Conservation (phyloP, 2,329 filamentous ascomycete genomes). For the Xylaria sp. region DNA sequence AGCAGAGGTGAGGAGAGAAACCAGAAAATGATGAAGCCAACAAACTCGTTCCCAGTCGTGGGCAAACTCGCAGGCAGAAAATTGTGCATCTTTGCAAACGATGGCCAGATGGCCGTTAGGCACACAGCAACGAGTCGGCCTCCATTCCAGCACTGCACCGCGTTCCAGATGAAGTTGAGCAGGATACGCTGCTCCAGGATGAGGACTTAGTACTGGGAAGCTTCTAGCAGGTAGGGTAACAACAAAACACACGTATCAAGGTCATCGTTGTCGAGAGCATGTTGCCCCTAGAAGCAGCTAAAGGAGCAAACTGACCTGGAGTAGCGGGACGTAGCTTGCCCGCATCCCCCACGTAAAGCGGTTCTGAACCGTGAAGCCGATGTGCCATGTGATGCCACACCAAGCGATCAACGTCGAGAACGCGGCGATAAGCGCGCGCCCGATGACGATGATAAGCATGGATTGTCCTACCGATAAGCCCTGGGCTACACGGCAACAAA, state of each 20-base stretch:
- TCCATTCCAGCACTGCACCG: conserved; percentile 48
- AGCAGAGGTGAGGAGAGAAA: conserved; percentile 51
- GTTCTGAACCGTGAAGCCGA: conserved; percentile 54
- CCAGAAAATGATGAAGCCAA: conserved; percentile 57
- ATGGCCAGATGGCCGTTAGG: conserved; percentile 50
- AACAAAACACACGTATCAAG: neutral
- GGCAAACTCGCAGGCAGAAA: conserved; percentile 45
- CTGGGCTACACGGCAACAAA: conserved; percentile 32
- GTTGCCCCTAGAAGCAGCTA: too few relatives aligned
- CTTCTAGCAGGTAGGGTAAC: too few relatives aligned
- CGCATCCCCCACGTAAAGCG: conserved; percentile 53
- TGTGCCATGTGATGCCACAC: conserved; percentile 53
- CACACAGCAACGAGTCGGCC: conserved; percentile 40
- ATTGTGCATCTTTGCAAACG: conserved; percentile 48
- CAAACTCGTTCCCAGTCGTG: conserved; percentile 46
- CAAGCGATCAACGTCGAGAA: conserved; percentile 50
- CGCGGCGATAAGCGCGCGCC: conserved; percentile 44
- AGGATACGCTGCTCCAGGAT: conserved; percentile 43
- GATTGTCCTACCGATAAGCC: conserved; percentile 51
- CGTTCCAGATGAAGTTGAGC: conserved; percentile 55
- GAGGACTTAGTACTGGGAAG: neutral
- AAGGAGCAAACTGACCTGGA: conserved; percentile 14
- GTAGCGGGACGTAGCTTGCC: conserved; percentile 50
- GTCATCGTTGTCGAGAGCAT: neutral
- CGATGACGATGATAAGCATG: conserved; percentile 51